Conservation (phyloP, 75 land plant genomes). For the Picea glauca region DNA sequence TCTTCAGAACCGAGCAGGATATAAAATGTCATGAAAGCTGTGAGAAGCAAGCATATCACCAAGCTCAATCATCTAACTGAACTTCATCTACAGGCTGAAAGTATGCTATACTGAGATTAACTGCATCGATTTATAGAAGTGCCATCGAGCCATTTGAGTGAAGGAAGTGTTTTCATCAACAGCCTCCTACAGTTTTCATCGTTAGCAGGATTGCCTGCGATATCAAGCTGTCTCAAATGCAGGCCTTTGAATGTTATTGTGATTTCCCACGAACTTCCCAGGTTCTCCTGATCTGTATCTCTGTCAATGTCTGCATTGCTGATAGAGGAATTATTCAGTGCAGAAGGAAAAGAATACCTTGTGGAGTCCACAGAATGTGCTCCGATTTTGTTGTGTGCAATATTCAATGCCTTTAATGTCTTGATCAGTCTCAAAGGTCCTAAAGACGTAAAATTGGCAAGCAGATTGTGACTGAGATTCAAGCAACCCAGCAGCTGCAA, state of each 20-base stretch:
- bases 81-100: background rate
- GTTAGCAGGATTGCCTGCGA: conserved; percentile 55
- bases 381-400: conserved; percentile 79
- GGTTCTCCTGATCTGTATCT: conserved; percentile 6
- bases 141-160: conserved; percentile 60
- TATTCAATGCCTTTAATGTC: conserved; percentile 46
- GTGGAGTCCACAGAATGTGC: conserved; percentile 52
- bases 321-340: conserved; percentile 36
- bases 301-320: conserved; percentile 14
- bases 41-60: no score
- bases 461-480: conserved; percentile 65
- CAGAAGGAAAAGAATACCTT: conserved; percentile 58
- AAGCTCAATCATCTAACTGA: no score
- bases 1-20: no score
- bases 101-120: background rate
- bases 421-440: conserved; percentile 48
- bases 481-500: conserved; percentile 64
- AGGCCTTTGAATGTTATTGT: conserved; percentile 39
- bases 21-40: no score
- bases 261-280: conserved; percentile 53
- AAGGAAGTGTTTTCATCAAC: conserved; percentile 38
- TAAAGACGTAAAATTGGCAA: conserved; percentile 55
- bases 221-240: conserved; percentile 45
- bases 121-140: background rate
- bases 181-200: conserved; percentile 35